phyloP scores from a whole-genome alignment of 108 stramenopile genomes.

The Stephanodiscus triporus region DNA sequence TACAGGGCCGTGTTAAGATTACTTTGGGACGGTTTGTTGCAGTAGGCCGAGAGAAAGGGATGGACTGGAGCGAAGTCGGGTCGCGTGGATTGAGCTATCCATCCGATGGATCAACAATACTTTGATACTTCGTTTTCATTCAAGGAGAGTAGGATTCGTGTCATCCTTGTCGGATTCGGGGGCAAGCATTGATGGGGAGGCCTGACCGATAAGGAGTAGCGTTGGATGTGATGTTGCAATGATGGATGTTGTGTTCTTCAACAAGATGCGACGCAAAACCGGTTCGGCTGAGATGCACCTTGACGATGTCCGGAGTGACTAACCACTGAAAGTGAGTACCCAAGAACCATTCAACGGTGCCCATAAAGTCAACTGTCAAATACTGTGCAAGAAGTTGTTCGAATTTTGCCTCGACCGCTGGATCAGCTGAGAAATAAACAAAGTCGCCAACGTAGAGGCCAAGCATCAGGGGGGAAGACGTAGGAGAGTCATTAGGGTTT shows the following conservation, averaged over 20 bases:
- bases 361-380: conserved; percentile 13
- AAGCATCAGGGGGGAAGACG: background rate
- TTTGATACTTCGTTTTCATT: background rate
- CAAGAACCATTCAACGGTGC: background rate
- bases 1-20: conserved; percentile 16
- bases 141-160: background rate
- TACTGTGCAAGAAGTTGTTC: background rate
- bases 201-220: conserved; percentile 5
- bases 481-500: background rate
- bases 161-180: background rate
- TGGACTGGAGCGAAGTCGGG: conserved; percentile 11
- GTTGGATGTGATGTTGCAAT: background rate
- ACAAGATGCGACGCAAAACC: conserved; percentile 6
- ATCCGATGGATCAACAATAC: conserved; percentile 14
- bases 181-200: conserved; percentile 2
- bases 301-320: background rate
- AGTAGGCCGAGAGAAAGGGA: conserved; percentile 14
- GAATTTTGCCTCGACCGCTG: background rate
- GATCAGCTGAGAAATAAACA: conserved; percentile 10
- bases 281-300: conserved; percentile 18
- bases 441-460: conserved; percentile 19
- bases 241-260: background rate
- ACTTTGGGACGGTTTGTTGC: background rate
- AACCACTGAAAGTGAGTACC: no score
- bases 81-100: conserved; percentile 10